Percentiles rank a stretch among this genome's conserved stretches.
Evolutionary conservation across 805 yeast species (phyloP).

Genomic region (Saccharomycopsis sp.): DNA sequence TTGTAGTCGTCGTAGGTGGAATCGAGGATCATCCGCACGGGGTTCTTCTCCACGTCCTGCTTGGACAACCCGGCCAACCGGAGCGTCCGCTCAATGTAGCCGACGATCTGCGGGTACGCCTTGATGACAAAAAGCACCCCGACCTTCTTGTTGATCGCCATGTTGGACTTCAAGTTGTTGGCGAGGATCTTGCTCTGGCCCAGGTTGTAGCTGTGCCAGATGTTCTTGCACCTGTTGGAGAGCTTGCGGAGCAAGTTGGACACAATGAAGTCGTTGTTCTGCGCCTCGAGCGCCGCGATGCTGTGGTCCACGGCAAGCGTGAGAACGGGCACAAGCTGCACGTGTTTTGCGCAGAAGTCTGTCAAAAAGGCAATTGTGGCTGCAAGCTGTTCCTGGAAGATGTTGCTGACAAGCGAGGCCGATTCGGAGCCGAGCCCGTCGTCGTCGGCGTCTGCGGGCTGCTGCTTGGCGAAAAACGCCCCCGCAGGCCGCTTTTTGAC

Average conservation of each 20-base stretch:
- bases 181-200: slow-evolving; percentile 13
- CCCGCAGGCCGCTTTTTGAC: neutral
- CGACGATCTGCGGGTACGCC: slow-evolving; percentile 17
- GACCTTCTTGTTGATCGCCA: slow-evolving; percentile 14
- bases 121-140: slow-evolving; percentile 16
- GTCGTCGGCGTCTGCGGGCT: slow-evolving; percentile 25
- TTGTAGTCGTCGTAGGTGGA: slow-evolving; percentile 24
- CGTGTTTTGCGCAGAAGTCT: slow-evolving; percentile 12
- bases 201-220: slow-evolving; percentile 14
- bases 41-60: slow-evolving; percentile 4
- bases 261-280: slow-evolving; percentile 14
- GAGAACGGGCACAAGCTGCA: slow-evolving; percentile 9
- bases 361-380: slow-evolving; percentile 27
- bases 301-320: slow-evolving; percentile 13
- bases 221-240: slow-evolving; percentile 9
- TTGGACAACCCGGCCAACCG: slow-evolving; percentile 1
- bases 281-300: slow-evolving; percentile 3
- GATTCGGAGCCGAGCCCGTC: slow-evolving; percentile 28
- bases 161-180: slow-evolving; percentile 11
- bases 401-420: slow-evolving; percentile 28
- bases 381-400: slow-evolving; percentile 25
- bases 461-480: slow-evolving; percentile 9
- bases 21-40: slow-evolving; percentile 15
- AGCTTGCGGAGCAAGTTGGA: slow-evolving; percentile 13
- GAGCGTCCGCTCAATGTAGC: slow-evolving; percentile 15